These are phyloP conservation scores for Vitis cinerea DNA, from an alignment of 164 flowering plant species.

Conservation along the genomic window DNA sequence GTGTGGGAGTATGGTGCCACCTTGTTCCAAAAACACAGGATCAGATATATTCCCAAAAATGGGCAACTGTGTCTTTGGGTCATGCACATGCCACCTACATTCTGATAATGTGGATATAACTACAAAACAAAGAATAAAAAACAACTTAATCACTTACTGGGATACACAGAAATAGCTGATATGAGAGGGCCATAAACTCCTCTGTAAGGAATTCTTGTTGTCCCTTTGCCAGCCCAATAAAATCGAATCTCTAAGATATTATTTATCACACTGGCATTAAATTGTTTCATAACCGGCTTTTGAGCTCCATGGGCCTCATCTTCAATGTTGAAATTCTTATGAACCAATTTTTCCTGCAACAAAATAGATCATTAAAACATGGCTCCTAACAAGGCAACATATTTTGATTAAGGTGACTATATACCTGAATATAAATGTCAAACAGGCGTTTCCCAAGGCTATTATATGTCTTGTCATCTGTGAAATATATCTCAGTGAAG, in stretches of 20 bases:
- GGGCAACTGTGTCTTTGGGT: no score
- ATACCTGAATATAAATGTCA: constrained; percentile 72
- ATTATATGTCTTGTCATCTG: constrained; percentile 43
- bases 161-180: constrained; percentile 54
- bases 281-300: constrained; percentile 25
- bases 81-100: neutral
- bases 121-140: neutral
- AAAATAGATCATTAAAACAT: constrained; percentile 2
- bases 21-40: no score
- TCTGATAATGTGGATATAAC: neutral
- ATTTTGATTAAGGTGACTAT: neutral
- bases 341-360: constrained; percentile 38
- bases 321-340: constrained; percentile 52
- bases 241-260: constrained; percentile 45
- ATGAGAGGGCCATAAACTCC: constrained; percentile 64
- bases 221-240: constrained; percentile 59
- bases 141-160: constrained; percentile 34
- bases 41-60: no score
- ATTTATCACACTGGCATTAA: constrained; percentile 35
- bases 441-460: constrained; percentile 76
- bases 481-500: constrained; percentile 70
- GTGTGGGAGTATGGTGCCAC: no score
- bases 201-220: constrained; percentile 51
- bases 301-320: constrained; percentile 40
- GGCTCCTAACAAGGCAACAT: neutral